Base-by-base conservation (phyloP, 192 early-diverging fungal species). In the Martensiomyces pterosporus region DNA sequence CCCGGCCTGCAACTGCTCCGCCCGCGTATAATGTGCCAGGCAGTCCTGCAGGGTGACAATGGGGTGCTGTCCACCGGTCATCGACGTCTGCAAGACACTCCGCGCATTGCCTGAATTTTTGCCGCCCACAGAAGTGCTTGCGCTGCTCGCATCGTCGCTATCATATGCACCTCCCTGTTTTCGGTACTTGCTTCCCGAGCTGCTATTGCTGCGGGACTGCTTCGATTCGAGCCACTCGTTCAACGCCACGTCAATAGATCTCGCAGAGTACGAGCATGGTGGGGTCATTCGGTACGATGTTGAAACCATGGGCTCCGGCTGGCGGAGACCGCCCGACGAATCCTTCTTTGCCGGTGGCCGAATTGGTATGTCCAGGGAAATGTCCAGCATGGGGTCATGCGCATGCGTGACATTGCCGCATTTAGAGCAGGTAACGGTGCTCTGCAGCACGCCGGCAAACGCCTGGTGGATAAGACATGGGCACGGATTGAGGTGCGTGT, bases 371-470 rank as follows among this genome's bases (percentile, higher is more conserved):
- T 97, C 92, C 24, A 98, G 70, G 29, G 89, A 90, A 34, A 98
- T 77, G 65, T 97, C 93, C 16, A 97, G 75, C 52, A 94, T 86
- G 15, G 93, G 93, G 44, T 98, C 94, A 43, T 80, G 77, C 2
- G 90, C 78, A 2, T 82, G 82, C 2, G 89, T 89, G 5, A 89
- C 82, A 49, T 84, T 86, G 39, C 82, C 79, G 51, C 92, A 94
- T 24, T 74, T 64, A 22, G 71, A 38, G 55, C 96, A 98, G 4
- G 87, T 95, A 2, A 97, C 90, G 19, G 91, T 87, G 22, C 88
- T 92, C 59, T 95, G 92, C 18, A 97, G 59, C 10, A 90, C 59
- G 17, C 96, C 96, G 0, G 84, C 85, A 72, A 96, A 97, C 0
- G 89, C 86, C 40, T 85, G 80, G 62, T 98, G 95, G 12, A 97